phyloP scores from a whole-genome alignment of 1,139 yeast species.

The Ogataea hybrid region DNA sequence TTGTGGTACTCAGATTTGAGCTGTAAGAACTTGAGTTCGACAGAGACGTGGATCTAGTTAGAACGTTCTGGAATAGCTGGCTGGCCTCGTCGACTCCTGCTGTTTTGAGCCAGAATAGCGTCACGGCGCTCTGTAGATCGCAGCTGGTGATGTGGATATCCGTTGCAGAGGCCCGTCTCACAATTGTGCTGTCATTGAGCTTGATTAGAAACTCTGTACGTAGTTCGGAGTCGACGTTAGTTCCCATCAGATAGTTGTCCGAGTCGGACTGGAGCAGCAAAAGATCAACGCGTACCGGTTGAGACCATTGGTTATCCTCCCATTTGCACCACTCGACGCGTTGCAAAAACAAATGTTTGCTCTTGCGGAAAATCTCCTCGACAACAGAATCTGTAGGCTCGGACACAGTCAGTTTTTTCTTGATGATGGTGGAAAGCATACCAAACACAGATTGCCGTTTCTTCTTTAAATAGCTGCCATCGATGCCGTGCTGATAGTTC shows the following conservation, averaged over 20 bases:
- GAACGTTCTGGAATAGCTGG: conserved; percentile 11
- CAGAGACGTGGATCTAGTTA: conserved; percentile 15
- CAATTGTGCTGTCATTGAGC: conserved; percentile 11
- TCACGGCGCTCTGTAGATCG: conserved; percentile 21
- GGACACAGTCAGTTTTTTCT: not conserved
- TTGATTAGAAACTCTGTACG: conserved; percentile 13
- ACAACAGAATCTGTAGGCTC: not conserved
- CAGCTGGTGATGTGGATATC: conserved; percentile 29
- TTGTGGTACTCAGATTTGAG: conserved; percentile 17
- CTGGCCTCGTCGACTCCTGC: conserved; percentile 8
- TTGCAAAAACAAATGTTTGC: conserved; percentile 17
- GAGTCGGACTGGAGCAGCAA: conserved; percentile 11
- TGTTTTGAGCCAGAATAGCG: conserved; percentile 20
- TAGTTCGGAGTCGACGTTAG: conserved; percentile 6
- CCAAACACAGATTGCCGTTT: conserved; percentile 34
- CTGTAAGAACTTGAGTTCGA: conserved; percentile 24
- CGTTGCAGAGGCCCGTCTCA: conserved; percentile 23
- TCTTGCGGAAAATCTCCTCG: conserved; percentile 1
- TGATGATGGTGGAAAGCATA: conserved; percentile 22
- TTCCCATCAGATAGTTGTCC: conserved; percentile 9
- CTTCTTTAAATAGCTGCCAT: conserved; percentile 16
- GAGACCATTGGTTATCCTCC: conserved; percentile 27
- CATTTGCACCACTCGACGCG: conserved; percentile 26
- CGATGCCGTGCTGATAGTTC: conserved; percentile 20
- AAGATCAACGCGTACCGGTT: conserved; percentile 11